Evolutionary conservation across 345 rosid genomes (phyloP), one percentile per base, ranked within the genome.

Genomic region (Anacardium occidentale): DNA sequence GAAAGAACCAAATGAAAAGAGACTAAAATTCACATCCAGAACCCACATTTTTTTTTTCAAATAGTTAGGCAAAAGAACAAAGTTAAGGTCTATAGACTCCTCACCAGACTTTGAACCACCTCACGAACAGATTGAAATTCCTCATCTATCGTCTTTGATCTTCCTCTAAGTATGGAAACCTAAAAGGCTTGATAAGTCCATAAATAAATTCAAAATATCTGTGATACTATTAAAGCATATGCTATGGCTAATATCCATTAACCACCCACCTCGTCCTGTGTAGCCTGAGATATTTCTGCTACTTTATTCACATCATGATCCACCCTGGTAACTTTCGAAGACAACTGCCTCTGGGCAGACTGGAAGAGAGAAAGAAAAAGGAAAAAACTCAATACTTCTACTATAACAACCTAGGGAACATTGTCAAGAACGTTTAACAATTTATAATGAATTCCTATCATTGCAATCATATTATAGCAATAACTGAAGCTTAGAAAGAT

Each of bases 51-150:
- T 24, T 29, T 17, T 11, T 44, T 24, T 14, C 18, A 59, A 51
- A 40, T n/a, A 65, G 42, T n/a, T n/a, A 20, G 26, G 60, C 59
- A 71, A 51, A 40, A 56, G 12, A 18, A 72, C 47, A 3, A 55
- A 51, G 48, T 42, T 68, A 68, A 58, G 12, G 26, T 26, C 63
- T 34, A 51, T 72, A 73, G 63, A 78, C 53, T 10, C 44, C 74
- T 78, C 74, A 95, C 98, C 92, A 95, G 82, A 66, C 78, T 85
- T 86, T 92, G 90, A 68, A 95, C 94, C 37, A 81, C 88, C 77
- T 80, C 78, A 52, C 87, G 86, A 64, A 88, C 91, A 78, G 80
- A 70, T 50, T 82, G 83, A 74, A 91, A 87, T 57, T 85, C 83
- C 29, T 64, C 77, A 14, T 83, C 83, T 40, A 88, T 81, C 74